Conservation (phyloP, 2,329 filamentous ascomycete genomes). For the Metarhizium robertsii region DNA sequence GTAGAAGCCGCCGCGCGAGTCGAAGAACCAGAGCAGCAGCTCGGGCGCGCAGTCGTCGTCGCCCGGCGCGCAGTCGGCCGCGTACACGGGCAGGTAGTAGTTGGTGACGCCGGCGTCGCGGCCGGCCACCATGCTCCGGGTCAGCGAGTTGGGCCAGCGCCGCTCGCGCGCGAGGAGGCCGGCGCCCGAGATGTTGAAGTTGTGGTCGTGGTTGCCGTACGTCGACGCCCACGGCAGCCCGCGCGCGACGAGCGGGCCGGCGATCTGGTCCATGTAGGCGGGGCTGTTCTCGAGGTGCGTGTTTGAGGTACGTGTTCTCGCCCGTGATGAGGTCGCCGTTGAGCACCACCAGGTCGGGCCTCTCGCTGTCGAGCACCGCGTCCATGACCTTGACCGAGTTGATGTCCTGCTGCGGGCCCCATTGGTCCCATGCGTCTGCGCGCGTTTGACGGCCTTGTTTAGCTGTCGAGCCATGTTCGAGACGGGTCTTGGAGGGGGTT, state of each 20-base stretch:
- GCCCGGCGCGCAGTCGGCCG: slow-evolving; percentile 19
- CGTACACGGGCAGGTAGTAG: slow-evolving; percentile 37
- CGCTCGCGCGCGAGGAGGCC: slow-evolving; percentile 33
- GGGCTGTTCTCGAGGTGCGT: slow-evolving; percentile 44
- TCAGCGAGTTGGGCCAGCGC: slow-evolving; percentile 27
- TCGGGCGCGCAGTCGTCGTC: slow-evolving; percentile 24
- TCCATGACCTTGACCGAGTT: slow-evolving; percentile 48
- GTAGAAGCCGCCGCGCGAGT: slow-evolving; percentile 48
- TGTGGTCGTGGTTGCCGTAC: slow-evolving; percentile 63
- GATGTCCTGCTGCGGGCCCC: slow-evolving; percentile 42
- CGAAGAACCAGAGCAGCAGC: slow-evolving; percentile 63
- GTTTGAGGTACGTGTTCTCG: slow-evolving; percentile 50
- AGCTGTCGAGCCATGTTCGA: not conserved
- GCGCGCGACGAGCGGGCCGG: slow-evolving; percentile 45
- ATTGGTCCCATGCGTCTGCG: slow-evolving; percentile 34
- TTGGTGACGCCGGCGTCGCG: slow-evolving; percentile 33
- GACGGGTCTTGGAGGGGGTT: too few relatives aligned
- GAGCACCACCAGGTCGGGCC: slow-evolving; percentile 52
- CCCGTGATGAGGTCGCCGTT: slow-evolving; percentile 67
- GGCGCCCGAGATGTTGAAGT: slow-evolving; percentile 44
- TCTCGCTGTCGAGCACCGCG: slow-evolving; percentile 46
- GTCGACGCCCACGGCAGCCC: slow-evolving; percentile 55
- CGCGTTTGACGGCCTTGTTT: not conserved
- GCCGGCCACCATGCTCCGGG: slow-evolving; percentile 28
- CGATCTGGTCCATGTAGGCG: slow-evolving; percentile 48